Evolutionary conservation across 345 rosid genomes (phyloP).

Genomic region (Excoecaria cochinchinensis): DNA sequence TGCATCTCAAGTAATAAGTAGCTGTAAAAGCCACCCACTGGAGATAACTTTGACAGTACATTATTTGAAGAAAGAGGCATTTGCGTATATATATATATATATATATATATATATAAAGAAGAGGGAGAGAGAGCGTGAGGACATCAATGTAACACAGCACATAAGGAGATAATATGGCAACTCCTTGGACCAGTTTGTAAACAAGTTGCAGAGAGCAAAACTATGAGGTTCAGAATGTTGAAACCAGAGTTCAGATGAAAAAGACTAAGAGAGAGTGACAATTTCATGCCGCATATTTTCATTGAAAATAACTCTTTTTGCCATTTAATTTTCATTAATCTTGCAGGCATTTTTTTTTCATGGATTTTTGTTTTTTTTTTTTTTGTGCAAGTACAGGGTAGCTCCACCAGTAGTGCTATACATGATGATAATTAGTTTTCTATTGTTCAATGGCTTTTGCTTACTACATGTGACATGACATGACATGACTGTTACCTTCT

Average conservation of each 20-base stretch:
- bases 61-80: background rate
- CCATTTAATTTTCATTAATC: background rate
- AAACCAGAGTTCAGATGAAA: background rate
- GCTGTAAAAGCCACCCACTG: background rate
- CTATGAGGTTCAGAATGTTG: background rate
- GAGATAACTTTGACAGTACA: background rate
- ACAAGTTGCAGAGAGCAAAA: background rate
- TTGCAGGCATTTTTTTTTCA: background rate
- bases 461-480: slow-evolving; percentile 21
- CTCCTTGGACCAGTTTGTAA: background rate
- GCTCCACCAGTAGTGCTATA: background rate
- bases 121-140: background rate
- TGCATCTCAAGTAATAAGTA: background rate
- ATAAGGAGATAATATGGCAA: background rate
- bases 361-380: background rate
- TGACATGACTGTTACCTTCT: slow-evolving; percentile 65
- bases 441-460: slow-evolving; percentile 6
- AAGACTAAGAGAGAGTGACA: background rate
- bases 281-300: background rate
- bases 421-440: background rate
- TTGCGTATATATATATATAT: too few species aligned
- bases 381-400: background rate
- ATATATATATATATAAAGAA: too few species aligned
- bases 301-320: background rate
- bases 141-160: background rate